Base-by-base conservation (phyloP, 2,329 filamentous ascomycete species). In the Neophaeococcomyces mojaviensis region DNA sequence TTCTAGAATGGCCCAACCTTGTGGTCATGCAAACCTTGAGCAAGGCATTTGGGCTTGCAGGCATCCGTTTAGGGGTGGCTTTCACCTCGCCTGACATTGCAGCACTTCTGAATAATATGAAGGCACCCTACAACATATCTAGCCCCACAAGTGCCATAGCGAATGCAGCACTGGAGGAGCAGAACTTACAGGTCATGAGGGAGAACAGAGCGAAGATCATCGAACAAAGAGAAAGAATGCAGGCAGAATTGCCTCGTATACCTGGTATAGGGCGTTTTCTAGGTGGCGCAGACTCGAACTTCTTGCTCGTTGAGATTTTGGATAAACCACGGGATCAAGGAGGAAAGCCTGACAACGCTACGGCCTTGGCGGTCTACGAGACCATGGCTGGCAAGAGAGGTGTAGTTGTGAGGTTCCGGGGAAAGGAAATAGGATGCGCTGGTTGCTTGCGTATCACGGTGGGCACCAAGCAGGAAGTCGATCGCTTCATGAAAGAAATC, bases 21-120 rank as follows among this genome's bases (percentile, higher is more conserved):
- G 88, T 96, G 15, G 89, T 98, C 47, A 88, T 97, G 86, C 92
- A 98, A 72, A 98, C 92, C 1, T 76, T 97, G n/a, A 94, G 86
- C 59, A 98, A 98, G 66, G 92, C 88, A 0, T 98, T 98, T 61
- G 92, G 92, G 22, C 78, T 98, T 60, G 92, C 92, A 3, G 92
- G 90, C 41, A 95, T 98, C 61, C 77, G 92, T 13, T 75, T 98
- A 1, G 92, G 92, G 38, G 86, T 82, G 6, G 88, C 87, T 1
- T 98, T 96, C 62, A 78, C 86, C 4, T 78, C 81, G 8, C 74
- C 81, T 0, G 74, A 80, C 4, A 82, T 98, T 51, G 88, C 90
- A 2, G 67, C 69, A 13, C 72, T 98, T 10, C 74, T 98, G 46
- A 98, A 98, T 69, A 88, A 77, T 62, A 74, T 98, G 59, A 97